Base-by-base conservation (phyloP, 768 basidiomycete genomes). In the Boletus subparvulus region DNA sequence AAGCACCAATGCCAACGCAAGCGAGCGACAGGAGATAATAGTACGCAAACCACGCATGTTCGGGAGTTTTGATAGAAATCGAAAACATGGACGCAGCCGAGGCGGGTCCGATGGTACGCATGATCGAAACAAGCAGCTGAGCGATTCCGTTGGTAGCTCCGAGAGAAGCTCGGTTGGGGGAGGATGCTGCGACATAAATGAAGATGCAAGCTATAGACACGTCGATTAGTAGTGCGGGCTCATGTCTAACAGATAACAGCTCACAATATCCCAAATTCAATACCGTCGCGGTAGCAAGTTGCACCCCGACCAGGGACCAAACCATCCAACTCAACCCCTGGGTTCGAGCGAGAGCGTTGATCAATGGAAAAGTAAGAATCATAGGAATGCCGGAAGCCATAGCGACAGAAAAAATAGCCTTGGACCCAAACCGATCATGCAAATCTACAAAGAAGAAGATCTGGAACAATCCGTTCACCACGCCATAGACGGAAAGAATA, bases 101-200 rank as follows among this genome's bases (percentile, higher is more conserved):
- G 14, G 81, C 80, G 5, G 85, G 85, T 14, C 87, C 88, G 54
- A 82, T 58, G 24, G 75, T 60, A 42, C 79, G 76, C 66, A 69
- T 72, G 56, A 76, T 63, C 41, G 76, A 76, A 61, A 66, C 69
- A 7, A 69, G 41, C 46, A 81, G 72, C 67, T 83, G 81, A n/a
- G 78, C 75, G 4, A 84, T 69, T 1, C 88, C 88, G 61, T 90
- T 90, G n/a, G 85, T 87, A 6, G 86, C 81, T 12, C 88, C 88
- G 9, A 90, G 77, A 12, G 85, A 82, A 10, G 82, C 80, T 35
- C 79, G 78, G 52, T 87, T 87, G 6, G 89, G 88, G 0, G 88
- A 75, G 16, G 87, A 77, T 5, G 81, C 82, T 12, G 81, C 77
- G 56, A 91, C 84, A 60, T 83, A 87, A 47, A 90, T 87, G 70